Conservation (phyloP, 139 green algal genomes). For the Chlorokybus atmophyticus region DNA sequence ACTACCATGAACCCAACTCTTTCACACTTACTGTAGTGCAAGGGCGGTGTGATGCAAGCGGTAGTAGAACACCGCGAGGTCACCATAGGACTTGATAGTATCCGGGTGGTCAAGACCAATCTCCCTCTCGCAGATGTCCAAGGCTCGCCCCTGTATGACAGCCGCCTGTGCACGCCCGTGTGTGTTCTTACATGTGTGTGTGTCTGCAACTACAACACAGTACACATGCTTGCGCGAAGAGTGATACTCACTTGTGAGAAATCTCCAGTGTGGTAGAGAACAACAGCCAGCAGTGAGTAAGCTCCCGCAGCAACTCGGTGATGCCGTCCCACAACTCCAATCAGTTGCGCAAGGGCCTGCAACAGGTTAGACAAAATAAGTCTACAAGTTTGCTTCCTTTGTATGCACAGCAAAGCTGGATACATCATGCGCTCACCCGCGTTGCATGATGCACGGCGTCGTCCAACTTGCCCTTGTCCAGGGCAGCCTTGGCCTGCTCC, state of each 20-base stretch:
- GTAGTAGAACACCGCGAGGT: slow-evolving; percentile 43
- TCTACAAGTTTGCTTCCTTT: no score
- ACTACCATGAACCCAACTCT: no score
- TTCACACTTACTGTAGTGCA: slow-evolving; percentile 14
- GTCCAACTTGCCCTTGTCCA: slow-evolving; percentile 36
- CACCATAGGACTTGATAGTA: slow-evolving; percentile 39
- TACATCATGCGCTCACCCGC: no score
- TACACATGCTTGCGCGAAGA: no score
- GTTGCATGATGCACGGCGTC: slow-evolving; percentile 20
- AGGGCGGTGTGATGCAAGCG: slow-evolving; percentile 29
- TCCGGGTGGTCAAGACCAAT: slow-evolving; percentile 38
- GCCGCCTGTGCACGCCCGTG: slow-evolving; percentile 20
- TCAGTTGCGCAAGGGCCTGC: slow-evolving; percentile 22
- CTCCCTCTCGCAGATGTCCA: slow-evolving; percentile 32
- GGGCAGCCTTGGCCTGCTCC: slow-evolving; percentile 24
- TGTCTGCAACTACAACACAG: no score
- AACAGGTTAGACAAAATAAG: no score
- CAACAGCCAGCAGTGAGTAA: slow-evolving; percentile 33
- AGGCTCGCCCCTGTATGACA: slow-evolving; percentile 28
- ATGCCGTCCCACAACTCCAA: slow-evolving; percentile 19
- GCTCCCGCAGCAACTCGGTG: slow-evolving; percentile 32
- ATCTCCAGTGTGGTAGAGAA: slow-evolving; percentile 40
- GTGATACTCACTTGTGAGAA: slow-evolving; percentile 25
- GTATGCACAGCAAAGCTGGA: background rate
- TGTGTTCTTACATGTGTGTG: no score